Percentiles rank a stretch among this genome's conserved stretches.
phyloP scores from a whole-genome alignment of 495 filamentous ascomycete genomes.

The Xylaria grammica region DNA sequence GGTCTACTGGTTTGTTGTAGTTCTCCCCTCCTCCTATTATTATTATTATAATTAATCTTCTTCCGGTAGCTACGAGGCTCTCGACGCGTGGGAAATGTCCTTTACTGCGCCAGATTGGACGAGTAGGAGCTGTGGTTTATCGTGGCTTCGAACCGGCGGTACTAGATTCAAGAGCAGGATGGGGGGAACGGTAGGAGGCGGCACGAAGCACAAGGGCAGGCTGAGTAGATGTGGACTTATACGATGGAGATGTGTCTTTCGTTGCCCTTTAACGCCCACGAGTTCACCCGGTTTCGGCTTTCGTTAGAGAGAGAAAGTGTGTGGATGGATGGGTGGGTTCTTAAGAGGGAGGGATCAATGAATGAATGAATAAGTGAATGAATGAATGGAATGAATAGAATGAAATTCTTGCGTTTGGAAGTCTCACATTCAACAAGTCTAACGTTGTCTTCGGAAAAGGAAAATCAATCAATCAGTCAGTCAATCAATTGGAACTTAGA shows the following conservation, averaged over 20 bases:
- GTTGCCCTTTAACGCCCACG: neutral
- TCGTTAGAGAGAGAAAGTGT: neutral
- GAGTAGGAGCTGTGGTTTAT: neutral
- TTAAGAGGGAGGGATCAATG: neutral
- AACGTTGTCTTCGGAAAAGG: conserved; percentile 14
- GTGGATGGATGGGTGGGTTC: neutral
- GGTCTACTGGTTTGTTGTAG: neutral
- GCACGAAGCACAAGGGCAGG: neutral
- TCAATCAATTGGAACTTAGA: conserved; percentile 17
- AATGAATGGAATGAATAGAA: neutral
- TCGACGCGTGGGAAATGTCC: no score
- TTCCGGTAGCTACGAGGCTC: neutral
- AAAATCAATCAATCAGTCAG: conserved; percentile 20
- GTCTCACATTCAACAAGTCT: conserved; percentile 15
- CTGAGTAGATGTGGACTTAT: neutral
- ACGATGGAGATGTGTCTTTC: conserved; percentile 6
- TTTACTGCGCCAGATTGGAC: no score
- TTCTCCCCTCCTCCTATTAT: neutral
- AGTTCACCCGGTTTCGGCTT: conserved; percentile 13
- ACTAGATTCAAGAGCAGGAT: neutral
- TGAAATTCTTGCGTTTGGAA: neutral
- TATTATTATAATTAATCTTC: neutral
- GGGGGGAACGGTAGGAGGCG: neutral
- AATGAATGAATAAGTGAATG: neutral
- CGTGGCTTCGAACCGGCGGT: neutral